Evolutionary conservation across 345 rosid genomes (phyloP).

Genomic region (Fremontodendron californicum): DNA sequence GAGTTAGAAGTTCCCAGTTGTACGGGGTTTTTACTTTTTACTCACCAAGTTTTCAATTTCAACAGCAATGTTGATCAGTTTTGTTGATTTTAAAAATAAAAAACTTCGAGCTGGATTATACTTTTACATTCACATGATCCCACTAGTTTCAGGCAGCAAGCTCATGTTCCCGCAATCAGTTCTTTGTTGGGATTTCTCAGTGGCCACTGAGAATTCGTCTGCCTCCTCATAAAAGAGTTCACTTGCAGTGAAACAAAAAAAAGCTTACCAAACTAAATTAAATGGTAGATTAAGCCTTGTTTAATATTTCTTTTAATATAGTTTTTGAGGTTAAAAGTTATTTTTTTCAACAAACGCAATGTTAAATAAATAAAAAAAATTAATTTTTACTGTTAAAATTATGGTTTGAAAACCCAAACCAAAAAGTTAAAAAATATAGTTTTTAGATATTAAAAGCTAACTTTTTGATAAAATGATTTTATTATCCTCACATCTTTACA

Average conservation of each 20-base stretch:
- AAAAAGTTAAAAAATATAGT: no score
- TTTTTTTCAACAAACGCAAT: no score
- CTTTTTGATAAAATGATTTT: no score
- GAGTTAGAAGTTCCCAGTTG: neutral
- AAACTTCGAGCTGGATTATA: slow-evolving; percentile 4
- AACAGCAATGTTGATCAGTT: neutral
- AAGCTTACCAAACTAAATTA: neutral
- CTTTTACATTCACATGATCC: slow-evolving; percentile 16
- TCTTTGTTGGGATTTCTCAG: slow-evolving; percentile 31
- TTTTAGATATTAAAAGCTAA: no score
- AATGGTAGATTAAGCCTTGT: neutral
- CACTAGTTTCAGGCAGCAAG: slow-evolving; percentile 17
- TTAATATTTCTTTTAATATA: no score
- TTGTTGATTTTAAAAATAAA: neutral
- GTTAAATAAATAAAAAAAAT: no score
- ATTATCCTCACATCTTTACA: no score
- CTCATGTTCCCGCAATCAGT: slow-evolving; percentile 32
- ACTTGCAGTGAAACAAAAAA: neutral
- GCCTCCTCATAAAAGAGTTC: neutral
- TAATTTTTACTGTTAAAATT: no score
- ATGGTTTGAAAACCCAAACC: no score
- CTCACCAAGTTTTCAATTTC: neutral
- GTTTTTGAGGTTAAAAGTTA: no score
- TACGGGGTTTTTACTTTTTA: neutral
- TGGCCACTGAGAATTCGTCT: slow-evolving; percentile 13